Conservation (phyloP, 148 eudicot species). For the Hydrangea macrophylla region DNA sequence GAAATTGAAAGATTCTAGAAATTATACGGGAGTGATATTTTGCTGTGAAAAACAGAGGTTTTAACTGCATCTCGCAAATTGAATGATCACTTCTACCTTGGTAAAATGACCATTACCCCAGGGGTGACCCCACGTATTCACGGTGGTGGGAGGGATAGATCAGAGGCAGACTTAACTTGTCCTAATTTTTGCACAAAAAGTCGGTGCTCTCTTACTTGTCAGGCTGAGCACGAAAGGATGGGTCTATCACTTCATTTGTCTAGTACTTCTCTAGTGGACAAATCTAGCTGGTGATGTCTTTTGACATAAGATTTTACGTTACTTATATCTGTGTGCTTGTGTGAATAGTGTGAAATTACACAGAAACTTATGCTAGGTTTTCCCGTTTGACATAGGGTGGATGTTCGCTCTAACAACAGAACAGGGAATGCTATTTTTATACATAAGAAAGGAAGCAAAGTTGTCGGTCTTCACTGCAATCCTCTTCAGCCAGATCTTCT, state of each 20-base stretch:
- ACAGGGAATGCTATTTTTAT: conserved; percentile 57
- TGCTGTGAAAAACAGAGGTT: neutral
- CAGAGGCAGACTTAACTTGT: too few relatives aligned
- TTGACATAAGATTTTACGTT: neutral
- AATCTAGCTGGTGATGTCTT: neutral
- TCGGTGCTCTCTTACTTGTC: too few relatives aligned
- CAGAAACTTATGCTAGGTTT: neutral
- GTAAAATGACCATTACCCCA: too few relatives aligned
- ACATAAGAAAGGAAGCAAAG: conserved; percentile 90
- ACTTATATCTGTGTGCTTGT: neutral
- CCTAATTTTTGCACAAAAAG: too few relatives aligned
- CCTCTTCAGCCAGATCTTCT: conserved; percentile 95
- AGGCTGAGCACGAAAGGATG: too few relatives aligned
- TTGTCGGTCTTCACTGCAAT: conserved; percentile 91
- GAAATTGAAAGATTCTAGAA: neutral
- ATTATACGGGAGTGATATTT: conserved; percentile 3
- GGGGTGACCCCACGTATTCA: too few relatives aligned
- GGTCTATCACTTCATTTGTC: too few relatives aligned
- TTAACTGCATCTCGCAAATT: neutral
- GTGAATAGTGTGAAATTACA: neutral
- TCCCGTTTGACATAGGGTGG: conserved; percentile 49
- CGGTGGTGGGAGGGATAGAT: too few relatives aligned
- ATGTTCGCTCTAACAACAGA: conserved; percentile 61
- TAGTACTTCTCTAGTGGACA: neutral
- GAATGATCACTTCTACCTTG: neutral